Percentiles rank a stretch among this genome's conserved stretches.
Evolutionary conservation across 1,139 yeast genomes (phyloP).

Genomic region (Spathaspora sp.): DNA sequence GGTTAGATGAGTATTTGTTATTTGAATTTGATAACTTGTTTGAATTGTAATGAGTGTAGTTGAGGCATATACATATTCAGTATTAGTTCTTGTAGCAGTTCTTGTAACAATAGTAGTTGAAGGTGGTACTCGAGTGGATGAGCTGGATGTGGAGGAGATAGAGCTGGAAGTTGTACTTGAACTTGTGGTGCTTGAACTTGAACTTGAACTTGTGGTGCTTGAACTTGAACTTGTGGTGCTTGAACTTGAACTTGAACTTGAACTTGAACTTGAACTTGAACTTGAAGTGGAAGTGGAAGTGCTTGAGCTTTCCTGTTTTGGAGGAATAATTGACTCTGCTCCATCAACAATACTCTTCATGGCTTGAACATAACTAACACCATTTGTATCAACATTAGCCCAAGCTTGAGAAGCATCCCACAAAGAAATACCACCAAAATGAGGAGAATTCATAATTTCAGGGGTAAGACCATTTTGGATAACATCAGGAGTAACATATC

Average conservation of each 20-base stretch:
- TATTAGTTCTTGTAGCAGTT: constrained; percentile 5
- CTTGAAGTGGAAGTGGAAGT: constrained; percentile 7
- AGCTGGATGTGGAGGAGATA: neutral
- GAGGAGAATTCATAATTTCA: constrained; percentile 37
- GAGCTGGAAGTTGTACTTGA: neutral
- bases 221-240: constrained; percentile 3
- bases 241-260: neutral
- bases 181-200: neutral
- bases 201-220: constrained; percentile 7
- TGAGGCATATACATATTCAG: constrained; percentile 11
- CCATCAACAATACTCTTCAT: constrained; percentile 32
- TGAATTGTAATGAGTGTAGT: constrained; percentile 13
- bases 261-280: neutral
- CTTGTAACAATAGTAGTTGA: constrained; percentile 3
- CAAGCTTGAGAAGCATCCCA: constrained; percentile 92
- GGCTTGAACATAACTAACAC: constrained; percentile 33
- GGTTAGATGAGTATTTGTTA: constrained; percentile 11
- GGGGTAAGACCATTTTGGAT: constrained; percentile 25
- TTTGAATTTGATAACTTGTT: constrained; percentile 10
- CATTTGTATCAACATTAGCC: constrained; percentile 50
- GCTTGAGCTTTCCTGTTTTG: constrained; percentile 9
- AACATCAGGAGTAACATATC: constrained; percentile 22
- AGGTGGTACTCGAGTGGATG: neutral
- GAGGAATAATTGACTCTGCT: constrained; percentile 8
- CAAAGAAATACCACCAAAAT: constrained; percentile 81